Base-by-base conservation (phyloP, 345 rosid species). In the Bretschneidera sinensis region DNA sequence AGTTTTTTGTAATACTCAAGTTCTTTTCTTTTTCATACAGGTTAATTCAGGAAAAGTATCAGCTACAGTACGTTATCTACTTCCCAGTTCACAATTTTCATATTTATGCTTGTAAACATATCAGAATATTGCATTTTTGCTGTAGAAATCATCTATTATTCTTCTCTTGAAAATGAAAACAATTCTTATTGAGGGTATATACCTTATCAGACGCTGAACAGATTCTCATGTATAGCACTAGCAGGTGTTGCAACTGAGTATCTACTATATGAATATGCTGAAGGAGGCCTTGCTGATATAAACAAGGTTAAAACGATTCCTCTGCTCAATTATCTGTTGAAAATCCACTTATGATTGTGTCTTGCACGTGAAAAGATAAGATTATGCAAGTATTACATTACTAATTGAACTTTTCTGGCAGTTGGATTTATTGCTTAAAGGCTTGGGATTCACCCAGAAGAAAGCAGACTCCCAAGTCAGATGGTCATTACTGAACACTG, bases 161-260 rank as follows among this genome's bases (percentile, higher is more conserved):
- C 43, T 34, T 1, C 22, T 1, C 22, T 20, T 11, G 45, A 50
- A 23, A n/a, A 14, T 23, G 48, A 7, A 47, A 55, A 23, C 16
- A 34, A 17, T 48, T 55, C 71, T 77, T 22, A 72, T 24, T 24
- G 4, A 23, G 10, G 54, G 43, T 54, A 43, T 54, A 11, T 43
- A 21, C 43, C 53, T 56, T 51, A 13, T 33, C 71, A 89, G 98
- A 92, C 72, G 49, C 71, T 92, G 69, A 92, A 85, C 85, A 92
- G 83, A 80, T 89, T 92, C 81, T 77, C 91, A 11, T 89, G 98
- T 68, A 81, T 92, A 60, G 97, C 94, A 16, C 73, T 89, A 34
- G 98, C 97, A 4, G 98, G 96, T 1, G 91, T 87, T 58, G 81
- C 87, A 10, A 81, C 97, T 0, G 97, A 89, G 61, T 92, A 81